These are phyloP conservation scores for Psilocybe azurescens DNA, from an alignment of 768 basidiomycete species.

Conservation along the genomic window DNA sequence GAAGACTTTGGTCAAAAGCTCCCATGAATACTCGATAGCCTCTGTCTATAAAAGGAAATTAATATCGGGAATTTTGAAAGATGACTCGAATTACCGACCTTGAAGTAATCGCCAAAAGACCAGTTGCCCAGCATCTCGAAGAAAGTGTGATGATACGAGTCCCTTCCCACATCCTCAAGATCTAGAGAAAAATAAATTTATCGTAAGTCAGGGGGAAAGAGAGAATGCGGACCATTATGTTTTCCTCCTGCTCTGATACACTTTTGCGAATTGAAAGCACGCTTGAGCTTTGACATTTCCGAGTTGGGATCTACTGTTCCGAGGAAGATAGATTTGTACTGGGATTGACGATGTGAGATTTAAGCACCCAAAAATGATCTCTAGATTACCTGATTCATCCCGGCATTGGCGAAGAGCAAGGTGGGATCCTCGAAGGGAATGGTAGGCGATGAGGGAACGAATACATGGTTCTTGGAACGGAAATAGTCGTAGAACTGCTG, in stretches of 20 bases:
- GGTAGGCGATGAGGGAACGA: slow-evolving; percentile 89
- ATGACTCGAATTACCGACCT: slow-evolving; percentile 52
- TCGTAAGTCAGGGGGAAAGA: background rate
- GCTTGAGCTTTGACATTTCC: slow-evolving; percentile 86
- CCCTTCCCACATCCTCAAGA: slow-evolving; percentile 98
- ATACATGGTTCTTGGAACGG: slow-evolving; percentile 77
- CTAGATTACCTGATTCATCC: slow-evolving; percentile 83
- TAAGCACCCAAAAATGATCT: background rate
- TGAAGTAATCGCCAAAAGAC: slow-evolving; percentile 99
- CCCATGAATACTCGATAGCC: slow-evolving; percentile 93
- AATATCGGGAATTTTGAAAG: slow-evolving; percentile 13
- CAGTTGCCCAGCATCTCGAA: slow-evolving; percentile 99
- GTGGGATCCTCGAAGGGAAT: slow-evolving; percentile 99
- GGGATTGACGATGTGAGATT: slow-evolving; percentile 22
- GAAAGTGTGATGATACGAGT: slow-evolving; percentile 97
- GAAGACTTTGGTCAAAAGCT: slow-evolving; percentile 89
- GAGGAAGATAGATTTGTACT: slow-evolving; percentile 98
- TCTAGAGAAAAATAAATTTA: slow-evolving; percentile 51
- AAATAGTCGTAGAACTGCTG: slow-evolving; percentile 94
- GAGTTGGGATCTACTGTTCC: slow-evolving; percentile 97
- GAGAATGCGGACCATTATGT: slow-evolving; percentile 77
- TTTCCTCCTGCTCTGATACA: slow-evolving; percentile 99
- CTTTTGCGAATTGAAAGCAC: slow-evolving; percentile 97
- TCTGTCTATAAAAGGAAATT: slow-evolving; percentile 68
- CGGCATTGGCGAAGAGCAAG: slow-evolving; percentile 96